These are phyloP conservation scores for Rhododendron vialii DNA, from an alignment of 148 eudicot species.

Conservation along the genomic window DNA sequence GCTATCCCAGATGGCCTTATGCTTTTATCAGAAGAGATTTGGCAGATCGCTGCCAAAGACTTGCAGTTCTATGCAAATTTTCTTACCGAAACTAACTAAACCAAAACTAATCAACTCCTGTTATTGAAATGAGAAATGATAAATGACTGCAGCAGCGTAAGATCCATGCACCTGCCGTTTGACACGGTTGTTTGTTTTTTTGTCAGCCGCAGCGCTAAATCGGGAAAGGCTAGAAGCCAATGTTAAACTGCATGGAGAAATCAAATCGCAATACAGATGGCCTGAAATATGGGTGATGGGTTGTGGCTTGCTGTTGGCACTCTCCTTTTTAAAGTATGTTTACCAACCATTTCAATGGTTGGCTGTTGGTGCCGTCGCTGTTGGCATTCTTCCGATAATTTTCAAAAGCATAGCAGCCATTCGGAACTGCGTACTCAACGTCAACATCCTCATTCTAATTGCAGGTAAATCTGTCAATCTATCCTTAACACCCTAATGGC, in stretches of 20 bases:
- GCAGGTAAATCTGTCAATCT: not conserved
- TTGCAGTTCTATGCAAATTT: too few relatives aligned
- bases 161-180: not conserved
- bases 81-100: too few relatives aligned
- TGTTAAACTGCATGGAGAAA: not conserved
- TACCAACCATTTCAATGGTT: not conserved
- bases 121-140: too few relatives aligned
- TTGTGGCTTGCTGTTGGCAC: not conserved
- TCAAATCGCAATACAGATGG: not conserved
- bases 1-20: too few relatives aligned
- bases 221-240: not conserved
- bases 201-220: not conserved
- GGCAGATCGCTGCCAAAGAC: too few relatives aligned
- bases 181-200: not conserved
- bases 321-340: not conserved
- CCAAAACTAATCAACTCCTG: too few relatives aligned
- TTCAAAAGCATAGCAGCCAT: not conserved
- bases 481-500: not conserved
- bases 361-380: not conserved
- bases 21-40: too few relatives aligned
- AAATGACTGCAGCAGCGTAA: too few relatives aligned
- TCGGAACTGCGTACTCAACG: not conserved
- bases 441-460: slow-evolving; percentile 1
- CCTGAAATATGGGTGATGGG: not conserved
- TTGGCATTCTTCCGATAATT: not conserved